Evolutionary conservation across 495 filamentous ascomycete species (phyloP).

Genomic region (Talaromyces adpressus): DNA sequence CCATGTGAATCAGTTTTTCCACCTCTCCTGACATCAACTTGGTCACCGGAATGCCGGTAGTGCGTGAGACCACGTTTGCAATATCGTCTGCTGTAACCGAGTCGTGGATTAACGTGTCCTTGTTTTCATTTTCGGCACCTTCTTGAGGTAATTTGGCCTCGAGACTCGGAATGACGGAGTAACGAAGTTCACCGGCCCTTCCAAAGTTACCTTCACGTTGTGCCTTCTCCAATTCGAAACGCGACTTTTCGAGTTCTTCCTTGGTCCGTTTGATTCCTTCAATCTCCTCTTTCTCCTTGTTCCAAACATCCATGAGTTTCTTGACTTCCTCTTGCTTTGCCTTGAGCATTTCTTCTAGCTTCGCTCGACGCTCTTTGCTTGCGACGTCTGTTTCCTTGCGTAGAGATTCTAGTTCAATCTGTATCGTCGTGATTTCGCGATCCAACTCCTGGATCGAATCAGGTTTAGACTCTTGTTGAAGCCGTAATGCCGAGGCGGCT

Average conservation of each 20-base stretch:
- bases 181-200: constrained; percentile 79
- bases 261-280: constrained; percentile 79
- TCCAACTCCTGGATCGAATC: constrained; percentile 88
- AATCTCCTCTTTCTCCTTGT: constrained; percentile 80
- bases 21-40: constrained; percentile 89
- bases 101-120: constrained; percentile 73
- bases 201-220: constrained; percentile 89
- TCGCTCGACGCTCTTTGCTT: constrained; percentile 81
- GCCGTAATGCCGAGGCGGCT: constrained; percentile 77
- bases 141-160: constrained; percentile 78
- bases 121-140: constrained; percentile 36
- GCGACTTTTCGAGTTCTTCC: constrained; percentile 73
- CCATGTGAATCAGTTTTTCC: constrained; percentile 90
- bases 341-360: constrained; percentile 68
- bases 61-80: constrained; percentile 78
- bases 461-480: constrained; percentile 96
- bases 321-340: constrained; percentile 62
- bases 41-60: constrained; percentile 86
- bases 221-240: constrained; percentile 77
- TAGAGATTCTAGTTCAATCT: constrained; percentile 93
- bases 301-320: constrained; percentile 71
- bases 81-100: constrained; percentile 93
- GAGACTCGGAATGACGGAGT: constrained; percentile 74
- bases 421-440: constrained; percentile 91
- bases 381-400: constrained; percentile 88